A percentile compares a stretch with the other conserved stretches of the same genome.
Conservation (phyloP, 768 basidiomycete genomes). For the Leccinum subgranulosum region DNA sequence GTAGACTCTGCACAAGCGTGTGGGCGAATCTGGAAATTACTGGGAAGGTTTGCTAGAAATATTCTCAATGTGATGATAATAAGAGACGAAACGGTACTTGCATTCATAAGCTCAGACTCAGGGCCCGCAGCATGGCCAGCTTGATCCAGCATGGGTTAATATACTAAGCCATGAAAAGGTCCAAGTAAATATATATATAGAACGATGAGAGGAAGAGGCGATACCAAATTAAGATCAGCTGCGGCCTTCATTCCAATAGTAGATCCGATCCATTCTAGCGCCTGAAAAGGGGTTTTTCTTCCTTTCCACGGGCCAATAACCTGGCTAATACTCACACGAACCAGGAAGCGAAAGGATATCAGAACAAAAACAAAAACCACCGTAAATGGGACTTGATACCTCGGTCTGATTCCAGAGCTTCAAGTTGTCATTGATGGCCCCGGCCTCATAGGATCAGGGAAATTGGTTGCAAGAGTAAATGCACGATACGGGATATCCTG, state of each 20-base stretch:
- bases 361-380: background rate
- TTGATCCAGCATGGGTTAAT: constrained; percentile 84
- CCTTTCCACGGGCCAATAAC: constrained; percentile 23
- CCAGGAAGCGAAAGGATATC: background rate
- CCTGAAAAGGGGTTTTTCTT: constrained; percentile 57
- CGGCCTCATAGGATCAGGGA: constrained; percentile 5
- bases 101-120: constrained; percentile 62
- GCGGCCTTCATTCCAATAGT: constrained; percentile 56
- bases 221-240: constrained; percentile 61
- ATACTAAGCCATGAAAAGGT: constrained; percentile 41
- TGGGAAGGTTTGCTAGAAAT: constrained; percentile 53
- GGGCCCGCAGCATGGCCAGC: constrained; percentile 73
- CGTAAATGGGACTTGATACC: constrained; percentile 15
- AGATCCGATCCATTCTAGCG: constrained; percentile 78
- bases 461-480: background rate
- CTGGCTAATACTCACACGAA: background rate
- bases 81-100: constrained; percentile 30
- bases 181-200: background rate
- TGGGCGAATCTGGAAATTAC: constrained; percentile 69
- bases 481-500: background rate
- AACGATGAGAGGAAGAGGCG: background rate
- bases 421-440: constrained; percentile 7
- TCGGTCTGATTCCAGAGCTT: constrained; percentile 8
- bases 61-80: constrained; percentile 1
- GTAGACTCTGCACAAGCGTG: constrained; percentile 41